Percentiles rank a stretch among this genome's conserved stretches.
phyloP scores from a whole-genome alignment of 176 grass and related monocot species.

The Cenchrus purpureus region DNA sequence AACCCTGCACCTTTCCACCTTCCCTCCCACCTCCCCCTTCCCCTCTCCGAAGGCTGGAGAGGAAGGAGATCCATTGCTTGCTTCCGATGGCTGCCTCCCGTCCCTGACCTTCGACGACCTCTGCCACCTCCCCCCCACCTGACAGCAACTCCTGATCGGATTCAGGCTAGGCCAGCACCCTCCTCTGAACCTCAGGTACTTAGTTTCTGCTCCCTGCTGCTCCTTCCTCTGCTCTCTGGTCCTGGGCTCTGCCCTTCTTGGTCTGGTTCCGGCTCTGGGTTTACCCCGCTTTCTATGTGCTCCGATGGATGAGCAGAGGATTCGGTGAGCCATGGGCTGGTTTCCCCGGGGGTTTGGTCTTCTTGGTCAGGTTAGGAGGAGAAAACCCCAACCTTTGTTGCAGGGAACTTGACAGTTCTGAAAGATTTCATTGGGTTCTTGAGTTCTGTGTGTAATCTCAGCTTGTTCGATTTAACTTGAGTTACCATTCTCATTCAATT shows the following conservation, averaged over 20 bases:
- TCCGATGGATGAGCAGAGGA: constrained; percentile 12
- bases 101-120: constrained; percentile 38
- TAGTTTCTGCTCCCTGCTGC: constrained; percentile 2
- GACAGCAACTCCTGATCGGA: constrained; percentile 62
- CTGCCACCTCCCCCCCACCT: constrained; percentile 30
- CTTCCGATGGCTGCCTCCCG: constrained; percentile 60
- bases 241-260: constrained; percentile 7
- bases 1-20: constrained; percentile 58
- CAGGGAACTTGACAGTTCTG: neutral
- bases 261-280: constrained; percentile 11
- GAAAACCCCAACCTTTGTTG: constrained; percentile 5
- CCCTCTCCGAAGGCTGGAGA: constrained; percentile 28
- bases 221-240: constrained; percentile 16
- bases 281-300: neutral
- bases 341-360: neutral
- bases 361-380: constrained; percentile 17
- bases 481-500: constrained; percentile 7
- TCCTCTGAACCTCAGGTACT: constrained; percentile 42
- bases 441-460: neutral
- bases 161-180: constrained; percentile 21
- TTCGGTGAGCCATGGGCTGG: constrained; percentile 23
- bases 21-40: constrained; percentile 22
- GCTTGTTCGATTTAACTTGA: neutral
- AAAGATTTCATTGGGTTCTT: constrained; percentile 17
- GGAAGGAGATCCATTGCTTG: constrained; percentile 64